Base-by-base conservation (phyloP, 2,329 filamentous ascomycete genomes). In the Aspergillus bombycis region DNA sequence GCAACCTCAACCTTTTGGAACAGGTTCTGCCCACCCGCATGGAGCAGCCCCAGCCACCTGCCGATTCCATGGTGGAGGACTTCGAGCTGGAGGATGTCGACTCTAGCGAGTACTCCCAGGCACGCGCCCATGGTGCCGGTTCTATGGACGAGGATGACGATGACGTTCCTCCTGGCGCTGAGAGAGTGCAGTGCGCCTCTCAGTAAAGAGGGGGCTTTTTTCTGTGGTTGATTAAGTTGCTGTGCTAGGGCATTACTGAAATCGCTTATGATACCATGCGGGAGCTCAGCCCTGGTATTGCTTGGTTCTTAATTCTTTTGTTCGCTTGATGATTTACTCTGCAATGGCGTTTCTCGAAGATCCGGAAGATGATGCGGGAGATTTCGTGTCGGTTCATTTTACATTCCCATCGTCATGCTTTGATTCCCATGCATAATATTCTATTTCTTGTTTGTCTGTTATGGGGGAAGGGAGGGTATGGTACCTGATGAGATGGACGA, bases 11-110 rank as follows among this genome's bases (percentile, higher is more conserved):
- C 62, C 84, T 89, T 14, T 89, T 99, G 45, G 93, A 95, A 75
- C 86, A 89, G 71, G 89, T 97, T 61, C 87, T 99, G n/a, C 94
- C 94, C 2, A 81, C 91, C 2, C 90, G 88, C 62, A 78, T 86
- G 45, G 77, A 89, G 45, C 85, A 91, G 76, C 82, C 85, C 61
- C 79, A 86, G 28, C 91, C 93, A 54, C 93, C 94, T 6, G 72
- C 84, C 32, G 94, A 98, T 75, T 89, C 91, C 36, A 97, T 98
- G 93, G 91, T 91, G 23, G 95, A 99, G 75, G 90, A 92, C 71
- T 96, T 90, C 71, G 88, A 91, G 57, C 86, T 98, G 38, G 93
- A 98, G 79, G 91, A 96, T 64, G 84, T 96, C 48, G 94, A 97
- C 72, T 80, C 85, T 48, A 87, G 85, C 73, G 86, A 90, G 71